Evolutionary conservation across 306 rosid species (phyloP), one percentile per base, ranked within the genome.

Genomic region (Ormosia semicastrata): DNA sequence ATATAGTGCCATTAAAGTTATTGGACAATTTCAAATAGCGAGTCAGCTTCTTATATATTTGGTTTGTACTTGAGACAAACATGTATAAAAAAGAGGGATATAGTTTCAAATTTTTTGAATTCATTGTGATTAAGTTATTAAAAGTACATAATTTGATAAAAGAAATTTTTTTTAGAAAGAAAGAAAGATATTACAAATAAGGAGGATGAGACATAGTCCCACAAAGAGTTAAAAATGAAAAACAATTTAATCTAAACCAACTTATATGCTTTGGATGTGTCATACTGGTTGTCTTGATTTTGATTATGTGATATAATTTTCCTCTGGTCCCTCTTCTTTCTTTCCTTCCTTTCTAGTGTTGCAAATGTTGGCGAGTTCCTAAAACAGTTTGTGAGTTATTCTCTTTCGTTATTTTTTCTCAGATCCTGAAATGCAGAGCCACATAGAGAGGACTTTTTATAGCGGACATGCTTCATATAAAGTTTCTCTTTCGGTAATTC

Each of bases 391-490:
- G 24, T 78, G 57, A 77, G 66, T 69, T 66, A 58, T 65, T 64
- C 32, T 63, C 71, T n/a, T 50, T 71, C 69, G 17, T 68, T 64
- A 32, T 58, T 78, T 89, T 69, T 85, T 85, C 41, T 78, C 97
- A 95, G 98, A 96, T 75, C 71, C 92, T 12, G 90, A 88, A 44
- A 93, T 93, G 98, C 97, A 85, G 74, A 85, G 81, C 87, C 84
- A 86, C 87, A 86, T 95, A 82, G 91, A 93, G 91, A 93, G 66
- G 90, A 77, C 90, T 80, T 88, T 93, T 83, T 70, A 82, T 43
- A 83, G 76, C 54, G 97, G 97, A 63, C 93, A 88, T 60, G 92
- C 92, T 77, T 92, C 97, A 54, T 95, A 81, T 82, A 88, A 85
- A 89, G 92, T 95, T 66, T 87, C 83, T 54, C 73, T 82, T 68